Conservation (phyloP, 2,329 filamentous ascomycete species). For the Botrytis porri region DNA sequence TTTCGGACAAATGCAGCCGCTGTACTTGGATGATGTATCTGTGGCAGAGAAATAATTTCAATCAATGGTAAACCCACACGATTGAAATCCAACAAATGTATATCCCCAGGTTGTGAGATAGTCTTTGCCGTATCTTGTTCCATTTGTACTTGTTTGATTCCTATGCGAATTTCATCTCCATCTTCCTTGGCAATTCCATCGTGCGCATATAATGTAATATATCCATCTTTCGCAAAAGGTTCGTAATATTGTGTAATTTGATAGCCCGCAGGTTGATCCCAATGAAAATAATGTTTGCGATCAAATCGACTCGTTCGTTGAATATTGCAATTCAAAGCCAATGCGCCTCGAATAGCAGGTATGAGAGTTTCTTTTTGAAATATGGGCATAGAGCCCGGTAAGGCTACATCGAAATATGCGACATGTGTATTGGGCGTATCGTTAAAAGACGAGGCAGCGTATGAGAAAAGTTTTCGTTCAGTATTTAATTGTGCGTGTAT, state of each 20-base stretch:
- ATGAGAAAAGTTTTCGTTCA: constrained; percentile 82
- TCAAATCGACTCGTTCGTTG: constrained; percentile 81
- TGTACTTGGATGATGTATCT: constrained; percentile 82
- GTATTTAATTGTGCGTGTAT: constrained; percentile 97
- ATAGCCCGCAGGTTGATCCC: constrained; percentile 94
- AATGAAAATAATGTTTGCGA: constrained; percentile 98
- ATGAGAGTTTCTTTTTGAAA: constrained; percentile 82
- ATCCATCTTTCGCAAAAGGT: constrained; percentile 66
- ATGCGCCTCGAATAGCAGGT: constrained; percentile 84
- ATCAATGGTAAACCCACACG: constrained; percentile 86
- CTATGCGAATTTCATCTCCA: constrained; percentile 66
- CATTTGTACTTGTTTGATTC: constrained; percentile 92
- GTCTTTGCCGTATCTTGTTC: constrained; percentile 99
- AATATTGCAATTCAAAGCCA: constrained; percentile 78
- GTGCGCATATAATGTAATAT: constrained; percentile 65
- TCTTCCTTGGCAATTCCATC: constrained; percentile 79
- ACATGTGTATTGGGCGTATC: constrained; percentile 81
- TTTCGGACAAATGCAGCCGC: constrained; percentile 88
- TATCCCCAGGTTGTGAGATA: constrained; percentile 68
- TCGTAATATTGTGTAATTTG: constrained; percentile 97
- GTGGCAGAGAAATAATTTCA: constrained; percentile 89
- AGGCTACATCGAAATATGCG: constrained; percentile 81
- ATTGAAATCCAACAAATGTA: constrained; percentile 87
- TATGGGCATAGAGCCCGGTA: constrained; percentile 82
- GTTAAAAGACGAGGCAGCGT: constrained; percentile 61